phyloP scores from a whole-genome alignment of 768 basidiomycete species.

The Lactarius sp. region DNA sequence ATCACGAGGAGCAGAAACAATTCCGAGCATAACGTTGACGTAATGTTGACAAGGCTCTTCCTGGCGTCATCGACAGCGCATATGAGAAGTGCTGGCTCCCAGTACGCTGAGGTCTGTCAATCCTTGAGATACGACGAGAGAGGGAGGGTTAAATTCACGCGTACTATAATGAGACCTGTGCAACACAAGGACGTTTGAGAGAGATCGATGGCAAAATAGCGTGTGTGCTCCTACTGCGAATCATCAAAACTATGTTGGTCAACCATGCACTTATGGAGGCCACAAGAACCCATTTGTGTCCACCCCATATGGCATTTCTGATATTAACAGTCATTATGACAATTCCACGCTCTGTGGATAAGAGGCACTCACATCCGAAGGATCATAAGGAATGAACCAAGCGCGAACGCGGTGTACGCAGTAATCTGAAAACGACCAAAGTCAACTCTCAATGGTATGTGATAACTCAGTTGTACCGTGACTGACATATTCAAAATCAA shows the following conservation, averaged over 20 bases:
- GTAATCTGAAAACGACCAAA: conserved; percentile 14
- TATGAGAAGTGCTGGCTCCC: background rate
- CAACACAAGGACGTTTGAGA: background rate
- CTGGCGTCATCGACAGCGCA: background rate
- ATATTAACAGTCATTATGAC: background rate
- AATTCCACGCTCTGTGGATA: background rate
- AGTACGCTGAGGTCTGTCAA: conserved; percentile 1
- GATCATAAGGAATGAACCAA: conserved; percentile 9
- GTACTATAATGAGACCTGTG: conserved; percentile 7
- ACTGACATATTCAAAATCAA: conserved; percentile 13
- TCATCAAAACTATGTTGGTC: conserved; percentile 12
- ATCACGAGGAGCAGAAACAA: conserved; percentile 10
- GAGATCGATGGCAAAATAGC: background rate
- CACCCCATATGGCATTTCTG: conserved; percentile 18
- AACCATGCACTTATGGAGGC: conserved; percentile 7
- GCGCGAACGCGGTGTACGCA: conserved; percentile 6
- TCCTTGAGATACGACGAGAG: background rate
- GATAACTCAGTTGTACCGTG: background rate
- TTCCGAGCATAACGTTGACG: conserved; percentile 10
- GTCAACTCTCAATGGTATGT: background rate
- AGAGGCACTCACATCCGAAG: conserved; percentile 11
- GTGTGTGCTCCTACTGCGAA: conserved; percentile 15
- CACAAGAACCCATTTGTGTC: conserved; percentile 2
- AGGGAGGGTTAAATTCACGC: background rate
- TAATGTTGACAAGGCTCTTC: background rate